A percentile compares a stretch with the other conserved stretches of the same genome.
Evolutionary conservation across 2,329 filamentous ascomycete species (phyloP).

Genomic region (Apiospora arundinis): DNA sequence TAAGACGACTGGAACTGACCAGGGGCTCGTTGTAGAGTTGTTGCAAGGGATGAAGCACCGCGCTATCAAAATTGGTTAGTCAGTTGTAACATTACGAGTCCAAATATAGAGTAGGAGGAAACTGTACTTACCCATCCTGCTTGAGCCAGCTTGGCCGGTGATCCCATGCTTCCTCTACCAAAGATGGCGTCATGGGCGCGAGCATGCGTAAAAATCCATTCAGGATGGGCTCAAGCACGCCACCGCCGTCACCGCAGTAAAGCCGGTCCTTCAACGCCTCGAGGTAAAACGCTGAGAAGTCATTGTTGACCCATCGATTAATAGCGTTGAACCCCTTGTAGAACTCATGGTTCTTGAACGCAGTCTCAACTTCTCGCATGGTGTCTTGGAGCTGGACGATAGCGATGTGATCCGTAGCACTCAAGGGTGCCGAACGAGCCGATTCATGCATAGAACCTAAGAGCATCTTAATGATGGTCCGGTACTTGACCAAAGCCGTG

Average conservation of each 20-base stretch:
- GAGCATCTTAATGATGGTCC: constrained; percentile 89
- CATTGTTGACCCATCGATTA: constrained; percentile 80
- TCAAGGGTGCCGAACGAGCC: constrained; percentile 56
- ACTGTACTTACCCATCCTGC: constrained; percentile 47
- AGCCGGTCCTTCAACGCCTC: constrained; percentile 91
- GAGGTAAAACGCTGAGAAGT: constrained; percentile 92
- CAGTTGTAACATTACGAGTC: neutral
- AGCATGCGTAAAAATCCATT: constrained; percentile 78
- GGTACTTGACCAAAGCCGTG: constrained; percentile 80
- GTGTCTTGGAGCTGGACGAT: constrained; percentile 74
- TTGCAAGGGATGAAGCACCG: constrained; percentile 48
- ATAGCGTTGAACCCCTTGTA: constrained; percentile 76
- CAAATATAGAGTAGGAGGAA: neutral
- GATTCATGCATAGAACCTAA: constrained; percentile 74
- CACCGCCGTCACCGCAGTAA: constrained; percentile 79
- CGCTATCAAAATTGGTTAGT: constrained; percentile 28
- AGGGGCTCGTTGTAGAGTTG: constrained; percentile 55
- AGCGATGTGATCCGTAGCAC: constrained; percentile 75
- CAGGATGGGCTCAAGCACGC: constrained; percentile 71
- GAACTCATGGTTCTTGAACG: constrained; percentile 79
- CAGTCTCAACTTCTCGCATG: constrained; percentile 67
- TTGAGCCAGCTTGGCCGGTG: constrained; percentile 72
- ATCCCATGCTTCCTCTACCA: constrained; percentile 90
- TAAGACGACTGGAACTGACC: constrained; percentile 47
- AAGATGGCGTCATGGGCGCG: constrained; percentile 78